Conservation (phyloP, 805 yeast species). For the Metschnikowia santaceciliae region DNA sequence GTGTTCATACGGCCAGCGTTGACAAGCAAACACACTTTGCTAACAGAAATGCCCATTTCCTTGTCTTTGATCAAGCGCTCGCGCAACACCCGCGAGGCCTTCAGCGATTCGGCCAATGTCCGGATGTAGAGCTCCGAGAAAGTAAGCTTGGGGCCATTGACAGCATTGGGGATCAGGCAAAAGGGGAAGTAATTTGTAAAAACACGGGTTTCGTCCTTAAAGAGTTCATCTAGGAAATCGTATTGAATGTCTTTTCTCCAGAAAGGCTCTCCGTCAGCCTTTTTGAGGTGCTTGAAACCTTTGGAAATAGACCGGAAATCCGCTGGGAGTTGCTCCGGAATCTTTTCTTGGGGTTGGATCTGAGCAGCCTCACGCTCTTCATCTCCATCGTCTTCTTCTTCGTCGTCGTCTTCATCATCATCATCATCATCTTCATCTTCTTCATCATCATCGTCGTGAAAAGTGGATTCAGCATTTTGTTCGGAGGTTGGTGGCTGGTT, state of each 20-base stretch:
- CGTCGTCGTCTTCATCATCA: conserved; percentile 3
- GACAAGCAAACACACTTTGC: conserved; percentile 79
- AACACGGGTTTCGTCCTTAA: conserved; percentile 58
- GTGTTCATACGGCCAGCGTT: conserved; percentile 94
- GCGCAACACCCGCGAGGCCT: conserved; percentile 76
- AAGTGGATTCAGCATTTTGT: not conserved
- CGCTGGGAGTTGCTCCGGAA: conserved; percentile 13
- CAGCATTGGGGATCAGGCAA: conserved; percentile 34
- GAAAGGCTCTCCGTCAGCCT: conserved; percentile 87
- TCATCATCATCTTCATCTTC: not conserved
- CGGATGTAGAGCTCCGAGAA: conserved; percentile 82
- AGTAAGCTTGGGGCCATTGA: conserved; percentile 49
- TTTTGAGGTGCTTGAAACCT: conserved; percentile 65
- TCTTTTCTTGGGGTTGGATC: not conserved
- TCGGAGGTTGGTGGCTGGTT: not conserved
- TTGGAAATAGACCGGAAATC: conserved; percentile 15
- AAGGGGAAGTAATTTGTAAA: conserved; percentile 62
- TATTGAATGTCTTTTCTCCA: conserved; percentile 87
- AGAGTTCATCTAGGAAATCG: conserved; percentile 63
- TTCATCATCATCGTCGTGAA: not conserved
- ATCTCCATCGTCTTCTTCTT: conserved; percentile 2
- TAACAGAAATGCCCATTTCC: conserved; percentile 63
- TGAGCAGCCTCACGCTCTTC: not conserved
- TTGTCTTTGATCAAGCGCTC: conserved; percentile 67
- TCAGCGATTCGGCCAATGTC: conserved; percentile 76